A percentile compares a stretch with the other conserved stretches of the same genome.
Conservation (phyloP, 2,329 filamentous ascomycete species). For the Colletotrichum siamense region DNA sequence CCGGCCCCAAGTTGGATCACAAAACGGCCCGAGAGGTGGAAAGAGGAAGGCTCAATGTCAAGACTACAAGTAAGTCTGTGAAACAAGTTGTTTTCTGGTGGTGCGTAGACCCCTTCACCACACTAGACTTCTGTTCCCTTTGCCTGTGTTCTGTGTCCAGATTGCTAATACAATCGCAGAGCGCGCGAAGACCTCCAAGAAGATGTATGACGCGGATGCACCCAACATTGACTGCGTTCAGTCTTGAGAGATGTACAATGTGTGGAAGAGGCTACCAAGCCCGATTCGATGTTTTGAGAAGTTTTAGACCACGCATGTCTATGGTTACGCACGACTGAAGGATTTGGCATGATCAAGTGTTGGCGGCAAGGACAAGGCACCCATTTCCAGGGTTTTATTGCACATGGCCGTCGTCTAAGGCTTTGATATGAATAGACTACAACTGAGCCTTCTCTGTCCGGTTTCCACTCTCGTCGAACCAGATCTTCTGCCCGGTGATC, state of each 20-base stretch:
- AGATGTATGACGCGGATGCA: not conserved
- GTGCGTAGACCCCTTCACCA: not conserved
- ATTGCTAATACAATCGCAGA: not conserved
- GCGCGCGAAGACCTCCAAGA: not conserved
- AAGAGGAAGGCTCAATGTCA: not conserved
- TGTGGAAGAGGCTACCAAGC: not conserved
- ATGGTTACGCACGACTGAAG: not conserved
- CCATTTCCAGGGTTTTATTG: not conserved
- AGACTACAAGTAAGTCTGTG: not conserved
- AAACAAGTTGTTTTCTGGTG: not conserved
- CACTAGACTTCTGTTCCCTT: not conserved
- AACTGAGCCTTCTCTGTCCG: conserved; percentile 2
- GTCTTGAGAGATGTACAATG: not conserved
- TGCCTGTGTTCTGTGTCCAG: not conserved
- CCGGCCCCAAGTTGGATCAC: not conserved
- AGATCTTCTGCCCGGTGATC: conserved; percentile 59
- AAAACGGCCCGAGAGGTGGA: not conserved
- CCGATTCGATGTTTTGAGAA: not conserved
- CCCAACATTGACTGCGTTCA: not conserved
- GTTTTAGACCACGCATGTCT: not conserved
- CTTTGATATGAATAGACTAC: not conserved
- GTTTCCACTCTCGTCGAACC: conserved; percentile 54
- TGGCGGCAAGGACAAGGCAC: not conserved
- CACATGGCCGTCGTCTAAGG: not conserved
- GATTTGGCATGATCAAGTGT: not conserved